These are phyloP conservation scores for Paraphaeosphaeria sporulosa DNA, from an alignment of 2,329 filamentous ascomycete genomes.

Conservation along the genomic window DNA sequence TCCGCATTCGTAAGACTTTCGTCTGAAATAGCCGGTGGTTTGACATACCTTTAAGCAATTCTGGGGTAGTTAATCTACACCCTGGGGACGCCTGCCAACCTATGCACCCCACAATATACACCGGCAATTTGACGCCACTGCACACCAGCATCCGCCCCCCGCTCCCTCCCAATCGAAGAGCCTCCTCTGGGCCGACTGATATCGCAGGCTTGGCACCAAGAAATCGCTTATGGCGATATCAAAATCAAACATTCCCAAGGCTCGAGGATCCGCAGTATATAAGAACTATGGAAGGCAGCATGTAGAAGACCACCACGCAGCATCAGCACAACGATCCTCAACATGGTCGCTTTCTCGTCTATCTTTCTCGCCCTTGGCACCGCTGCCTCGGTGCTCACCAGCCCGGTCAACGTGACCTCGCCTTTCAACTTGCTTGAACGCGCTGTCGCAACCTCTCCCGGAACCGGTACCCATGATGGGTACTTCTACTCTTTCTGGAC, in stretches of 20 bases:
- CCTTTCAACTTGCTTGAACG: constrained; percentile 24
- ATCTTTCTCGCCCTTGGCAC: constrained; percentile 37
- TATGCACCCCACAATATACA: constrained; percentile 37
- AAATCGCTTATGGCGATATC: constrained; percentile 16
- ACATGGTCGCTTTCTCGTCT: constrained; percentile 42
- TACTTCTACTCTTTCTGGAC: constrained; percentile 63
- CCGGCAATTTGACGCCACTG: constrained; percentile 33
- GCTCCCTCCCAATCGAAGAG: constrained; percentile 19
- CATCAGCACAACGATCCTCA: constrained; percentile 17
- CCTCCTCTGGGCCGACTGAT: constrained; percentile 25
- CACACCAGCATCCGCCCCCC: constrained; percentile 12
- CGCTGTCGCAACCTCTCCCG: constrained; percentile 25
- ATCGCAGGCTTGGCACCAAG: constrained; percentile 12
- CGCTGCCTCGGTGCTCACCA: constrained; percentile 35
- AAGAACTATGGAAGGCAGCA: constrained; percentile 16
- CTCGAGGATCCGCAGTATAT: constrained; percentile 24
- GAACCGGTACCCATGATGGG: constrained; percentile 39
- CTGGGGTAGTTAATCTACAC: constrained; percentile 18
- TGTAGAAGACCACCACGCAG: constrained; percentile 20
- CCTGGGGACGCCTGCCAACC: constrained; percentile 4
- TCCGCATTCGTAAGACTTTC: constrained; percentile 9
- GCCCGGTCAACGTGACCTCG: constrained; percentile 35
- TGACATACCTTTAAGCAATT: constrained; percentile 15
- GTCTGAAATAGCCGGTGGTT: constrained; percentile 38
- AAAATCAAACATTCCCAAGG: constrained; percentile 17